Evolutionary conservation across 129 eudicot species (phyloP), one percentile per base, ranked within the genome.

Genomic region (Apium graveolens): DNA sequence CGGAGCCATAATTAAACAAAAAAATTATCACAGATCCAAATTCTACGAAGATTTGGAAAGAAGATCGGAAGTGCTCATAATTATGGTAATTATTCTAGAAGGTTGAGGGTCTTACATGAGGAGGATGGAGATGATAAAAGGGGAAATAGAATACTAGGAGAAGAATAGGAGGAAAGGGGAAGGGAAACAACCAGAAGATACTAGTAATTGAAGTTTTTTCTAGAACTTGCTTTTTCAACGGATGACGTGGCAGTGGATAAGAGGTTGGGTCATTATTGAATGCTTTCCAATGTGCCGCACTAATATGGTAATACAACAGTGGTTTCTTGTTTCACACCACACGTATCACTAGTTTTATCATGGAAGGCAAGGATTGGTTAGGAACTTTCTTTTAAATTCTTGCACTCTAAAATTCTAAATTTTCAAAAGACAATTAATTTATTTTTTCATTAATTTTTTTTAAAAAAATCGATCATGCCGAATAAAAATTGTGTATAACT

Each of bases 51-150:
- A 83, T 82, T 70, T 51, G 82, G 55, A 5, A 29, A 62, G 44
- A 75, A 38, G n/a, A n/a, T n/a, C n/a, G n/a, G n/a, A 49, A n/a
- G 76, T 48, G 83, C 11, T 0, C 63, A 43, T 39, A 68, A 18
- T 73, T 79, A 26, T 69, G 82, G 84, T 74, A 62, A n/a, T 60
- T 0, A 76, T 86, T 91, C 97, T 86, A 92, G 97, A 92, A 89
- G 78, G 83, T 91, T n/a, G 66, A 57, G 32, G 42, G 37, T 42
- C 71, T 77, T 60, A 43, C 37, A 41, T 80, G 29, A 14, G 34
- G 63, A 43, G 27, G 78, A 53, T n/a, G n/a, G n/a, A n/a, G n/a
- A n/a, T n/a, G 63, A 42, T 43, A 16, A 7, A 72, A 72, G 63
- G 44, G 31, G 31, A 79, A 78, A 39, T 70, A 69, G 49, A 74